Percentiles rank a stretch among this genome's conserved stretches.
Conservation (phyloP, 176 grass and related monocot genomes). For the Juncus inflexus region DNA sequence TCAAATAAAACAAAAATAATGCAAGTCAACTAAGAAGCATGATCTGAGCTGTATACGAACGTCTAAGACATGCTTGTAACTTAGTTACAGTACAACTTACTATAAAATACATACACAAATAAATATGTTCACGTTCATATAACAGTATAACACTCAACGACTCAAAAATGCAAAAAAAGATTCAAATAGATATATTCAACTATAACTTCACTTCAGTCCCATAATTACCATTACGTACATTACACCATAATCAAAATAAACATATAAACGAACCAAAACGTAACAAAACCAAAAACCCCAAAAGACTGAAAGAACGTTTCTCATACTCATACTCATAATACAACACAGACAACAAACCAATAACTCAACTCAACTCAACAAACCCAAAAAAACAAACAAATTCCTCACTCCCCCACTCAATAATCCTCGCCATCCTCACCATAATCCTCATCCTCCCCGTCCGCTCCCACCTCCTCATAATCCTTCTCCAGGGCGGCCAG, state of each 20-base stretch:
- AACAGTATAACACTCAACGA: too few species aligned
- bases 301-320: background rate
- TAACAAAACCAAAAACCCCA: background rate
- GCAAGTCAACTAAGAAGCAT: too few species aligned
- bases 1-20: too few species aligned
- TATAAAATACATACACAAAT: too few species aligned
- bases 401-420: conserved; percentile 2
- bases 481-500: conserved; percentile 25
- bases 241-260: conserved; percentile 17
- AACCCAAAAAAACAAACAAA: conserved; percentile 12
- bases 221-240: conserved; percentile 26
- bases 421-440: conserved; percentile 26
- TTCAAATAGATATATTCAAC: conserved; percentile 20
- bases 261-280: conserved; percentile 12
- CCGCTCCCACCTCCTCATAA: conserved; percentile 26
- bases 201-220: conserved; percentile 24
- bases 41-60: too few species aligned
- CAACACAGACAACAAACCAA: conserved; percentile 16
- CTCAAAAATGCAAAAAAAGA: conserved; percentile 10
- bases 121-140: too few species aligned
- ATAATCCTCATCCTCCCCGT: conserved; percentile 21
- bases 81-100: too few species aligned
- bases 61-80: background rate
- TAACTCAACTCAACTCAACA: conserved; percentile 5
- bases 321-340: conserved; percentile 3